Base-by-base conservation (phyloP, 2,329 filamentous ascomycete species). In the Fusarium annulatum region DNA sequence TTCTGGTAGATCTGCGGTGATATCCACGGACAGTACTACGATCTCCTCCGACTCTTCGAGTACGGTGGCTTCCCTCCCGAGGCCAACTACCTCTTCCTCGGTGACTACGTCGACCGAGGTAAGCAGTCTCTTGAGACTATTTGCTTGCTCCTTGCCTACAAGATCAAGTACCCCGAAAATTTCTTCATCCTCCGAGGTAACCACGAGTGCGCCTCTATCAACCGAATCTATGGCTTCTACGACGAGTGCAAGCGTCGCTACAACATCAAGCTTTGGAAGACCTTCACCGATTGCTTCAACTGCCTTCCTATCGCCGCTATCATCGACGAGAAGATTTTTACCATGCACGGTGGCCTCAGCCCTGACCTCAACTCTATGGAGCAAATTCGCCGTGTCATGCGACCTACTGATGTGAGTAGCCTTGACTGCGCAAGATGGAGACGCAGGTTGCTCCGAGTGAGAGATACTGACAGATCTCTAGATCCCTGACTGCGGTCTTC, bases 231-330 rank as follows among this genome's bases (percentile, higher is more conserved):
- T 84, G 96, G 96, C 69, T 99, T 99, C 88, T 99, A 99, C 88
- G 96, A 99, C 81, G 96, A 99, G 86, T 99, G 96, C 92, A 99
- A 99, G 89, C 93, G 96, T 82, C 90, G 96, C 78, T 98, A 97
- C 88, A 99, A 98, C 86, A 97, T 98, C 88, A 98, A 98, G 90
- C 89, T 98, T 71, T 98, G 96, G 96, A 99, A 99, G 90, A 98
- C 96, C 3, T 98, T 99, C 83, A 98, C 95, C 73, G 96, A 99
- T 84, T 98, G 95, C 89, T 99, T 99, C 91, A 99, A 99, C 89
- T 98, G 95, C 86, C 86, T 98, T 81, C 96, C 96, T 53, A 98
- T 99, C 83, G 96, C 96, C 66, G 96, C 96, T 77, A 99, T 99
- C 85, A 98, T 99, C 79, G 96, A 97, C 81, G 96, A 98, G 88